phyloP scores from a whole-genome alignment of 2,329 filamentous ascomycete species.

The Gnomoniopsis smithogilvyi region DNA sequence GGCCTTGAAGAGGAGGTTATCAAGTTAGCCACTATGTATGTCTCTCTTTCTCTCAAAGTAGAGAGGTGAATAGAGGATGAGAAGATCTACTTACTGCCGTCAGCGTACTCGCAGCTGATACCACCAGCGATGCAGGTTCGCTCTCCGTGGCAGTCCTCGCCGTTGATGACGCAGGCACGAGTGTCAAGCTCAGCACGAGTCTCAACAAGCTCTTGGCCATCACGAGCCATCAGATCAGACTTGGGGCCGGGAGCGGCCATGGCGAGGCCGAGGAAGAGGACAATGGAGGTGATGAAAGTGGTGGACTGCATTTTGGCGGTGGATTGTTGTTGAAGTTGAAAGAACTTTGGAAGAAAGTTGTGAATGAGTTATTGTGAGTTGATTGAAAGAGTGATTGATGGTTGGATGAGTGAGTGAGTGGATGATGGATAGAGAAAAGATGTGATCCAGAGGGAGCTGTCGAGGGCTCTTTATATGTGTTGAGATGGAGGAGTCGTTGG shows the following conservation, averaged over 20 bases:
- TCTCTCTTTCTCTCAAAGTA: too few species aligned
- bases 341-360: neutral
- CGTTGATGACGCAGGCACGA: neutral
- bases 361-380: neutral
- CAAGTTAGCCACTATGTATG: neutral
- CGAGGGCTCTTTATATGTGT: neutral
- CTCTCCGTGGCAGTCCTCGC: neutral
- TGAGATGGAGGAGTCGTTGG: neutral
- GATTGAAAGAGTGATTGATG: neutral
- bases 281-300: neutral
- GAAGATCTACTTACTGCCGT: neutral
- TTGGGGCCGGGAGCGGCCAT: neutral
- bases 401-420: too few species aligned
- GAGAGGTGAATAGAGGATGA: too few species aligned
- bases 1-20: neutral
- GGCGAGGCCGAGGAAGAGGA: neutral
- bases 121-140: neutral
- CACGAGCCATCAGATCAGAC: neutral
- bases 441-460: neutral
- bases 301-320: neutral
- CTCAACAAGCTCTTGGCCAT: neutral
- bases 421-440: neutral
- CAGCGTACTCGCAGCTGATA: neutral
- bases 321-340: neutral
- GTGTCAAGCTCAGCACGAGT: neutral